A percentile compares a stretch with the other conserved stretches of the same genome.
These are phyloP conservation scores for Asclepias syriaca DNA, from an alignment of 257 asterid species.

Conservation along the genomic window DNA sequence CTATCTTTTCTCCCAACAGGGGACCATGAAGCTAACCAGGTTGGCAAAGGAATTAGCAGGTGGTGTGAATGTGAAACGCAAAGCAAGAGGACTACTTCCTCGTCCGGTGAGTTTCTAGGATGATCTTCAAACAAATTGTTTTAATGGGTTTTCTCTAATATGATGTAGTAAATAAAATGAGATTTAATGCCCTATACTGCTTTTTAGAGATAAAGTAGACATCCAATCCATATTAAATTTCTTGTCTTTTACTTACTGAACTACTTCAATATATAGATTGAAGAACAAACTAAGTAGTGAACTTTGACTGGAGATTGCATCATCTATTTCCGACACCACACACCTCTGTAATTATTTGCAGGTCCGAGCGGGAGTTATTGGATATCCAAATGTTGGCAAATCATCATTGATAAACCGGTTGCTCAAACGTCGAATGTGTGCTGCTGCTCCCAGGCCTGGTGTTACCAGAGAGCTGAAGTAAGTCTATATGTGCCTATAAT, in stretches of 20 bases:
- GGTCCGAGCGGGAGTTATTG: conserved; percentile 96
- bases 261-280: neutral
- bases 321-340: conserved; percentile 9
- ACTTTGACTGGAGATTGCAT: neutral
- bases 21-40: conserved; percentile 75
- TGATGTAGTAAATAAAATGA: neutral
- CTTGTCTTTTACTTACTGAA: neutral
- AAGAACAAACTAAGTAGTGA: neutral
- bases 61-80: conserved; percentile 77
- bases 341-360: conserved; percentile 28
- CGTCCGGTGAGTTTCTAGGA: conserved; percentile 67
- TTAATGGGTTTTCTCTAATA: neutral
- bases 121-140: neutral
- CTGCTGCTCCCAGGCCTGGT: conserved; percentile 99
- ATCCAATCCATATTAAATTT: neutral
- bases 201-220: neutral
- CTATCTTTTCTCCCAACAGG: conserved; percentile 45
- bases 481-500: conserved; percentile 19
- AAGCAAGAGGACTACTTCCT: conserved; percentile 83
- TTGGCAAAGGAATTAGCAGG: conserved; percentile 74
- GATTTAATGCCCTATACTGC: neutral
- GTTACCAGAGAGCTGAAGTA: conserved; percentile 91
- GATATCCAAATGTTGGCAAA: conserved; percentile 97
- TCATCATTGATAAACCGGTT: conserved; percentile 90
- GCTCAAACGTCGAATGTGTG: conserved; percentile 94